These are phyloP conservation scores for Mytilinidion resinicola DNA, from an alignment of 495 filamentous ascomycete genomes.

Conservation along the genomic window DNA sequence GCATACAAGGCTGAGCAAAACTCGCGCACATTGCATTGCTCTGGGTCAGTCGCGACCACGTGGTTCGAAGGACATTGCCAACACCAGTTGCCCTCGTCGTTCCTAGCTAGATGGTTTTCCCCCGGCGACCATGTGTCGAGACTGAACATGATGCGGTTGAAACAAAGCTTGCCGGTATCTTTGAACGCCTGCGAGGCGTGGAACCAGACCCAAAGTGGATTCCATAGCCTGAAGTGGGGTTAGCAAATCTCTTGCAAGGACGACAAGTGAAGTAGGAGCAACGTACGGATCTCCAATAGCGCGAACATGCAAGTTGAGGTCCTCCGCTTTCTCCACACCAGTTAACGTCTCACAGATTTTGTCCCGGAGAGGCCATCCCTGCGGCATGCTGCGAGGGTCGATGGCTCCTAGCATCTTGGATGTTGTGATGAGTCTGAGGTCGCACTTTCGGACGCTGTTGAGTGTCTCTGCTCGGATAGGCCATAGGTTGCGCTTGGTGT, in stretches of 20 bases:
- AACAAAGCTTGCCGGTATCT: slow-evolving; percentile 12
- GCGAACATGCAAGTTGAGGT: slow-evolving; percentile 22
- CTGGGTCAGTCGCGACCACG: slow-evolving; percentile 1
- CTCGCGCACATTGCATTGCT: slow-evolving; percentile 12
- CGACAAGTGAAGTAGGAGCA: too few species aligned
- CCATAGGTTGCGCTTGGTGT: slow-evolving; percentile 11
- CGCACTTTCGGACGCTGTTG: slow-evolving; percentile 10
- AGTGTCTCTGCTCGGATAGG: slow-evolving; percentile 12
- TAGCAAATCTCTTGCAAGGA: too few species aligned
- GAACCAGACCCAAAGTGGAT: slow-evolving; percentile 29
- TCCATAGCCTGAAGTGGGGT: slow-evolving; percentile 11
- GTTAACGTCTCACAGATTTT: slow-evolving; percentile 15
- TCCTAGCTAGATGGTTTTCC: slow-evolving; percentile 18
- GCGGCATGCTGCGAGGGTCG: slow-evolving; percentile 21
- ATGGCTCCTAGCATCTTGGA: slow-evolving; percentile 21
- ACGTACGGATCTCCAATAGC: slow-evolving; percentile 19
- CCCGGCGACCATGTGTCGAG: slow-evolving; percentile 20
- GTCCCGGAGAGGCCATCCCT: slow-evolving; percentile 16
- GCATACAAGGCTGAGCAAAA: slow-evolving; percentile 21
- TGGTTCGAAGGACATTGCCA: slow-evolving; percentile 21
- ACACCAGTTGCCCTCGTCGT: slow-evolving; percentile 8
- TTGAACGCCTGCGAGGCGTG: slow-evolving; percentile 20
- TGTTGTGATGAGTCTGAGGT: slow-evolving; percentile 22
- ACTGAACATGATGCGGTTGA: slow-evolving; percentile 19
- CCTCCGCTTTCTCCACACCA: slow-evolving; percentile 9